These are phyloP conservation scores for Dioscorea cayenensis DNA, from an alignment of 116 monocot genomes.

Conservation along the genomic window DNA sequence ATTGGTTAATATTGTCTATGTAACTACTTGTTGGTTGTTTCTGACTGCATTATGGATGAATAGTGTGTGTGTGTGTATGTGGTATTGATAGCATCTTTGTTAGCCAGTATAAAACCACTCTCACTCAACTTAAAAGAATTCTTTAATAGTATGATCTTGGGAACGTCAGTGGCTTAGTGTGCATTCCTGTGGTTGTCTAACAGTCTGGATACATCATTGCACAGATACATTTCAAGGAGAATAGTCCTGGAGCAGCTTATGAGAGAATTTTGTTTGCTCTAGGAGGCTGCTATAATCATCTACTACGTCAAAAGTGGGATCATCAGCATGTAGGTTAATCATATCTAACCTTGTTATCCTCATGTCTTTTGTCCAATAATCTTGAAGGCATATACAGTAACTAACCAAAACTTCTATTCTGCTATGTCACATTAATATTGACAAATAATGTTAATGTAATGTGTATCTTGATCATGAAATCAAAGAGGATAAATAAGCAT, in stretches of 20 bases:
- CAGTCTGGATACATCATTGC: slow-evolving; percentile 1
- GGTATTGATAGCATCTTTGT: too few relatives aligned
- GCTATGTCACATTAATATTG: neutral
- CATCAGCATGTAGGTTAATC: slow-evolving; percentile 42
- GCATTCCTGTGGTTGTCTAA: neutral
- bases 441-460: too few relatives aligned
- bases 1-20: too few relatives aligned
- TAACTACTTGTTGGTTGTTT: too few relatives aligned
- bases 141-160: neutral
- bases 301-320: slow-evolving; percentile 63
- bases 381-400: neutral
- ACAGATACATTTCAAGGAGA: slow-evolving; percentile 73
- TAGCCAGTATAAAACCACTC: too few relatives aligned
- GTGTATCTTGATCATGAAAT: too few relatives aligned
- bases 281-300: slow-evolving; percentile 89
- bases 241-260: slow-evolving; percentile 36
- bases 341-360: neutral
- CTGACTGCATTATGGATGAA: too few relatives aligned
- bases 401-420: neutral
- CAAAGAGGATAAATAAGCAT: too few relatives aligned
- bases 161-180: neutral
- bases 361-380: neutral
- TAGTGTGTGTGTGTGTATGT: too few relatives aligned
- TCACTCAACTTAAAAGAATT: too few relatives aligned
- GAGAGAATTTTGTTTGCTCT: slow-evolving; percentile 68